A percentile compares a stretch with the other conserved stretches of the same genome.
phyloP scores from a whole-genome alignment of 345 rosid species.

The Rubroshorea leprosula region DNA sequence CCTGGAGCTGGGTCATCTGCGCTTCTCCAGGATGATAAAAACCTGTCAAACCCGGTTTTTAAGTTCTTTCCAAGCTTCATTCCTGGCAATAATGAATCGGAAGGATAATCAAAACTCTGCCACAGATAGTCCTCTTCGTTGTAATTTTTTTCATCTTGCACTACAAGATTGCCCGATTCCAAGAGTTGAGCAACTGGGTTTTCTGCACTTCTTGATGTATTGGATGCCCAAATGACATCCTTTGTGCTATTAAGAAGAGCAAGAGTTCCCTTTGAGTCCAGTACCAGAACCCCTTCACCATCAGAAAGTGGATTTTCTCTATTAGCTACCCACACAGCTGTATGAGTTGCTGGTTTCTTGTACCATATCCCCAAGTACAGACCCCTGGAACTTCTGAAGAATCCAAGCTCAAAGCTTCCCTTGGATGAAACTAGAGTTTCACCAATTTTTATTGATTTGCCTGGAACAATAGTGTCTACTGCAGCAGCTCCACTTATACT shows the following conservation, averaged over 20 bases:
- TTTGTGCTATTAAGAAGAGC: conserved; percentile 10
- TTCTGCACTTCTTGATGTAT: too few relatives aligned
- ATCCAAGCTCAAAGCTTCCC: conserved; percentile 10
- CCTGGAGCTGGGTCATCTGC: conserved; percentile 35
- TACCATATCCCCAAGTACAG: conserved; percentile 11
- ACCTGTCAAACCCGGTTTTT: conserved; percentile 20
- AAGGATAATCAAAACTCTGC: too few relatives aligned
- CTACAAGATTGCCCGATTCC: too few relatives aligned
- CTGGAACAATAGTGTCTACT: not conserved
- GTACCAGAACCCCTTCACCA: conserved; percentile 25
- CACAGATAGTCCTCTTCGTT: too few relatives aligned
- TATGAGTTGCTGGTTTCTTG: not conserved
- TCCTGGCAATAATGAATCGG: too few relatives aligned
- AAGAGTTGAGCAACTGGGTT: too few relatives aligned
- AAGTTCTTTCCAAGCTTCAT: too few relatives aligned
- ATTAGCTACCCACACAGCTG: conserved; percentile 48
- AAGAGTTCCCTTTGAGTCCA: conserved; percentile 14
- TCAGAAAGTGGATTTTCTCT: conserved; percentile 28
- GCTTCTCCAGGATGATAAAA: conserved; percentile 38
- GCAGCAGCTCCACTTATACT: too few relatives aligned
- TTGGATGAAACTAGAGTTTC: conserved; percentile 26
- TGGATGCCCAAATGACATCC: conserved; percentile 26
- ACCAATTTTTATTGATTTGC: not conserved
- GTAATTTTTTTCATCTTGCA: too few relatives aligned
- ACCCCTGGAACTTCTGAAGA: not conserved